Percentiles rank a stretch among this genome's conserved stretches.
Evolutionary conservation across 148 eudicot species (phyloP).

Genomic region (Rhododendron henanense): DNA sequence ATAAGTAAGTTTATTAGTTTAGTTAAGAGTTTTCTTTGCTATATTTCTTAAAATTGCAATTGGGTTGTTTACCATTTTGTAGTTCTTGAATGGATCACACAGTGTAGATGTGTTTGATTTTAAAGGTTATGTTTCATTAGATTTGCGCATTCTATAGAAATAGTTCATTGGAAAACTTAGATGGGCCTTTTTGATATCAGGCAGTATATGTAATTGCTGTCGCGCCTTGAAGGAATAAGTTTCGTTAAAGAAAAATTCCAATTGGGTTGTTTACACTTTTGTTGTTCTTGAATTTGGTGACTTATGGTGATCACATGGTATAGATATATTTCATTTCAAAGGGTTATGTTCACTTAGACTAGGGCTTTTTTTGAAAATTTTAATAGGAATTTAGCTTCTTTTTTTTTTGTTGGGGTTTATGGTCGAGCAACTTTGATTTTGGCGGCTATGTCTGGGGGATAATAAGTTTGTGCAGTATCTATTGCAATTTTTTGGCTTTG

Average conservation of each 20-base stretch:
- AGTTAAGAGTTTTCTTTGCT: not conserved
- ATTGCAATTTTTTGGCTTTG: not conserved
- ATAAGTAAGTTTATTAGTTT: not conserved
- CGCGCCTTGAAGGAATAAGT: not conserved
- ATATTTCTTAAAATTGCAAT: not conserved
- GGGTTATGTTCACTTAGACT: not conserved
- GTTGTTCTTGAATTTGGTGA: not conserved
- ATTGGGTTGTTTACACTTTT: not conserved
- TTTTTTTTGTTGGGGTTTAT: not conserved
- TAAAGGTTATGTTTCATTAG: not conserved
- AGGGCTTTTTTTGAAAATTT: not conserved
- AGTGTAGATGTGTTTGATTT: not conserved
- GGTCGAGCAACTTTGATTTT: not conserved
- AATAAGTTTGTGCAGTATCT: not conserved
- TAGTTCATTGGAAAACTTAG: too few species aligned
- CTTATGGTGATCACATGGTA: not conserved
- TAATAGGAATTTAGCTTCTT: not conserved
- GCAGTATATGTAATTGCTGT: not conserved
- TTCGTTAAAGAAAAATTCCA: not conserved
- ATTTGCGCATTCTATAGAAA: not conserved
- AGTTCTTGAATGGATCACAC: not conserved
- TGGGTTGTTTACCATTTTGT: not conserved
- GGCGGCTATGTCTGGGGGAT: not conserved
- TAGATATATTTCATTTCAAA: not conserved
- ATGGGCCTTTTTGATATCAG: too few species aligned